These are phyloP conservation scores for Pyrrhoderma noxium DNA, from an alignment of 1,284 basidiomycete species.

Conservation along the genomic window DNA sequence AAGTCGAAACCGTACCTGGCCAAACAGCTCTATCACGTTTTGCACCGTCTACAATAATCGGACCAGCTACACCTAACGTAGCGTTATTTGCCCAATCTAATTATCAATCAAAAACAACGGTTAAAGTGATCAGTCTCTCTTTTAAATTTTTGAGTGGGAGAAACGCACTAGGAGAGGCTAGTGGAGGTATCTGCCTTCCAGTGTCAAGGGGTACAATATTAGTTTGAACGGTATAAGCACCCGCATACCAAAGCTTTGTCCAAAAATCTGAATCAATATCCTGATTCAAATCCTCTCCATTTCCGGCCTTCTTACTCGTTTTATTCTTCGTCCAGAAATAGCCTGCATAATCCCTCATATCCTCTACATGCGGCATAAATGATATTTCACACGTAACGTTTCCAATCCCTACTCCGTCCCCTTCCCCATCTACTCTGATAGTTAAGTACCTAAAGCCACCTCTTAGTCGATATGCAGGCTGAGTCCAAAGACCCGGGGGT, in stretches of 20 bases:
- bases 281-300: constrained; percentile 25
- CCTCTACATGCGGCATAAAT: constrained; percentile 47
- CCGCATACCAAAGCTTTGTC: constrained; percentile 56
- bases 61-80: constrained; percentile 46
- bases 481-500: constrained; percentile 38
- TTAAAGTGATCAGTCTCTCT: too few species aligned
- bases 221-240: constrained; percentile 56
- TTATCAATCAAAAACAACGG: too few species aligned
- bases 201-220: constrained; percentile 48
- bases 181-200: constrained; percentile 44
- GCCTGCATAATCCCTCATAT: constrained; percentile 45
- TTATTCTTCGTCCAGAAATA: constrained; percentile 49
- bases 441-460: constrained; percentile 55
- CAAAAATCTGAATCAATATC: constrained; percentile 45
- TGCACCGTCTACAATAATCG: constrained; percentile 57
- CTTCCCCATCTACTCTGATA: constrained; percentile 22
- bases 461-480: constrained; percentile 37
- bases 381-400: constrained; percentile 49
- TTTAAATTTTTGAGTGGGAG: too few species aligned
- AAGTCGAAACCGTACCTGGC: constrained; percentile 34
- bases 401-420: constrained; percentile 33
- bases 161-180: constrained; percentile 28
- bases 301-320: constrained; percentile 20
- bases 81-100: constrained; percentile 54
- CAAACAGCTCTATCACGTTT: constrained; percentile 56